Evolutionary conservation across 2,329 filamentous ascomycete genomes (phyloP).

Genomic region (Fusarium piperis): DNA sequence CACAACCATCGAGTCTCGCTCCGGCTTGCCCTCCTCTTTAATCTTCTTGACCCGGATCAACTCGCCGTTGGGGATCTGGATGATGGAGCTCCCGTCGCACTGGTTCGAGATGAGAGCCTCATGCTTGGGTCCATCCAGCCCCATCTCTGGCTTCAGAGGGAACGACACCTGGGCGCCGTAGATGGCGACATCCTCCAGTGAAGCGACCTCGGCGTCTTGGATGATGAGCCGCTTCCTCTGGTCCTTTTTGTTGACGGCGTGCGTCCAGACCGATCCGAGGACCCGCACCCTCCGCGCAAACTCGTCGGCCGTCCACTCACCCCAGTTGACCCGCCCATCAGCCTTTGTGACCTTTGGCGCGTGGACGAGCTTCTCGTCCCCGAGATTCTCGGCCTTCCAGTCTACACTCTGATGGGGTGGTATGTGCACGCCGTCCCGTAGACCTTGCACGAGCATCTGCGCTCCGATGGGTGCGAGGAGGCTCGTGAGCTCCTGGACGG

Average conservation of each 20-base stretch:
- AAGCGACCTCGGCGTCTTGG: conserved; percentile 43
- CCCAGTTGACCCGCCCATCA: conserved; percentile 72
- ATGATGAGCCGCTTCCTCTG: conserved; percentile 52
- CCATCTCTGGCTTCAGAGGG: conserved; percentile 6
- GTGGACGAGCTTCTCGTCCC: conserved; percentile 49
- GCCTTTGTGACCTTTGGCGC: conserved; percentile 78
- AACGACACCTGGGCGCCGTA: conserved; percentile 27
- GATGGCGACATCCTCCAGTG: neutral
- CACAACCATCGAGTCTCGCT: conserved; percentile 39
- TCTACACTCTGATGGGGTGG: conserved; percentile 61
- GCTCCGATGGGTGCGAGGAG: conserved; percentile 73
- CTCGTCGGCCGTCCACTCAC: conserved; percentile 59
- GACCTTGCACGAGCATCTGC: conserved; percentile 72
- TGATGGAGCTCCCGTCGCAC: conserved; percentile 32
- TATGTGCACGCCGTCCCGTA: conserved; percentile 72
- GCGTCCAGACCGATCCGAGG: conserved; percentile 74
- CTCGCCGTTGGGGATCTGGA: conserved; percentile 31
- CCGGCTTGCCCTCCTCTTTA: conserved; percentile 48
- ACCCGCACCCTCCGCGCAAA: conserved; percentile 67
- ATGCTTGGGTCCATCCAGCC: neutral
- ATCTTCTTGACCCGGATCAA: conserved; percentile 44
- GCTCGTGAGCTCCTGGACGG: conserved; percentile 52
- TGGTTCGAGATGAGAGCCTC: conserved; percentile 10
- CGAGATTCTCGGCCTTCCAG: conserved; percentile 37
- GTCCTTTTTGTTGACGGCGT: conserved; percentile 40